Conservation (phyloP, 2,329 filamentous ascomycete genomes). For the Phaeosphaeria sp. region DNA sequence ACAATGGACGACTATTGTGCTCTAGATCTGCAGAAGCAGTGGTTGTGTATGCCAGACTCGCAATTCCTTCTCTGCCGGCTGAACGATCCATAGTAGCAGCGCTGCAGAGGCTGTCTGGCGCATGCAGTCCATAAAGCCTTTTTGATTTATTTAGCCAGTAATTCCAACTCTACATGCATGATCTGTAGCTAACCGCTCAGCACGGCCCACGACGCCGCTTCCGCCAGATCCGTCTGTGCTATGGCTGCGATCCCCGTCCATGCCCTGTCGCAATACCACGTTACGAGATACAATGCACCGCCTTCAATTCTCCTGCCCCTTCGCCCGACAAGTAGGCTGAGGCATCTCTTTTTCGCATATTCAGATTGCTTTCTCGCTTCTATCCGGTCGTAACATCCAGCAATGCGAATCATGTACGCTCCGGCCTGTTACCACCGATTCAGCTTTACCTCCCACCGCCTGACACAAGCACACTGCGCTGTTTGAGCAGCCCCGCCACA, state of each 20-base stretch:
- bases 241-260: neutral
- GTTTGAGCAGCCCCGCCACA: slow-evolving; percentile 28
- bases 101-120: neutral
- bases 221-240: slow-evolving; percentile 48
- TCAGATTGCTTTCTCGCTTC: neutral
- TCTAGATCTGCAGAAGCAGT: neutral
- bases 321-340: neutral
- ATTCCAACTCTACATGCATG: neutral
- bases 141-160: neutral
- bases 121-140: neutral
- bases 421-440: neutral
- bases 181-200: neutral
- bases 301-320: neutral
- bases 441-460: neutral
- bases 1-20: neutral
- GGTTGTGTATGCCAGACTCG: neutral
- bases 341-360: neutral
- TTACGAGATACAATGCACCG: neutral
- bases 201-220: slow-evolving; percentile 26
- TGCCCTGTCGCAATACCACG: neutral
- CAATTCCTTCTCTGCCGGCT: neutral
- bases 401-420: neutral
- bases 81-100: neutral
- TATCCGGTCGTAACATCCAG: neutral
- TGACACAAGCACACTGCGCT: neutral